phyloP scores from a whole-genome alignment of 163 green algal species.

The Chlamydomonas reinhardtii region DNA sequence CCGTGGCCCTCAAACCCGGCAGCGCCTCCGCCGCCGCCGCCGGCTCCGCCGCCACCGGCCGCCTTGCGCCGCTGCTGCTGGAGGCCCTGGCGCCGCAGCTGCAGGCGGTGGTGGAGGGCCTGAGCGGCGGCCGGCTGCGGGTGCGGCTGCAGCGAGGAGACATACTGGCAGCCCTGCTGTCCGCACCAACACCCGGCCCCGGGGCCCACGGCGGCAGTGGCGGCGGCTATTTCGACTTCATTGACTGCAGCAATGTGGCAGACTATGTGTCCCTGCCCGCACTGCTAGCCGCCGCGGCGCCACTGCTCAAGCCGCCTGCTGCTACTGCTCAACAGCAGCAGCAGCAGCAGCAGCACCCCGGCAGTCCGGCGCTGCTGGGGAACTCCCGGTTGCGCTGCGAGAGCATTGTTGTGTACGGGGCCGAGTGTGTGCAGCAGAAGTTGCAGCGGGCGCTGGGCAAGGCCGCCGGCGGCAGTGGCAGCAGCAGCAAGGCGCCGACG shows the following conservation, averaged over 20 bases:
- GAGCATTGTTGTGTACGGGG: constrained; percentile 36
- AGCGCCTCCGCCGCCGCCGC: no score
- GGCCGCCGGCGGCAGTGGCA: no score
- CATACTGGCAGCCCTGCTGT: constrained; percentile 30
- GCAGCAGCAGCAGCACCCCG: no score
- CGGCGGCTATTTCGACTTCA: constrained; percentile 46
- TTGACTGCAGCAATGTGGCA: constrained; percentile 50
- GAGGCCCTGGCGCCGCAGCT: constrained; percentile 13
- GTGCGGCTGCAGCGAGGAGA: constrained; percentile 46
- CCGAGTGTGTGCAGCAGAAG: not conserved
- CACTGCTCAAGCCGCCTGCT: constrained; percentile 16
- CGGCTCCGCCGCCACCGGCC: not conserved
- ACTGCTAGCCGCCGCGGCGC: constrained; percentile 37
- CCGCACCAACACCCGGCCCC: not conserved
- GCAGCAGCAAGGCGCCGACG: not conserved
- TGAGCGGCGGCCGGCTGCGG: not conserved
- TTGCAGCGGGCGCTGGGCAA: not conserved
- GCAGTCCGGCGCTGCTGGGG: not conserved
- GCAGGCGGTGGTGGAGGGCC: not conserved
- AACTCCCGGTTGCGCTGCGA: constrained; percentile 45
- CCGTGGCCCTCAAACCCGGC: not conserved
- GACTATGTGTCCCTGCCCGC: constrained; percentile 46
- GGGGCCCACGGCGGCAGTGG: not conserved
- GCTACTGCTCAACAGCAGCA: no score
- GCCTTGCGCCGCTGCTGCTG: constrained; percentile 5